Base-by-base conservation (phyloP, 2,329 filamentous ascomycete species). In the Neofusicoccum sp. region DNA sequence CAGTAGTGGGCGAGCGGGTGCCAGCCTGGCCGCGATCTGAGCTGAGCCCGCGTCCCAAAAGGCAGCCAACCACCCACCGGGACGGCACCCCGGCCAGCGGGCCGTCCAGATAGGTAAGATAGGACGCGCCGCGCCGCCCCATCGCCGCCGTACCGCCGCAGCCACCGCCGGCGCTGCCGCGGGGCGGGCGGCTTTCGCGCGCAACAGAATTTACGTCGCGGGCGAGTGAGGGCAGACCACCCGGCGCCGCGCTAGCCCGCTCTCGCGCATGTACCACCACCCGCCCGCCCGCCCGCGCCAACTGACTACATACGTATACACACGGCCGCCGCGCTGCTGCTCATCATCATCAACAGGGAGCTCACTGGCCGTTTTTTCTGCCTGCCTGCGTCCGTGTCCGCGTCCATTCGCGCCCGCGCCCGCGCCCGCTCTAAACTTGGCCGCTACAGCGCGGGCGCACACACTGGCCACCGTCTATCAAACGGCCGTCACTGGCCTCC, bases 401-500 rank as follows among this genome's bases (percentile, higher is more conserved):
- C 22, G 22, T 22, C 22, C 22, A 22, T 22, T 22, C 22, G 22
- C 22, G 22, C 22, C 22, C 22, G 22, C 22, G 22, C 22, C 22
- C 22, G 22, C 22, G 22, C 22, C 22, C 22, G 22, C 22, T 22
- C 22, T 22, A 22, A 22, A 22, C 22, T 22, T 22, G 22, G 22
- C 22, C 22, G 22, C 22, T 22, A 34, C 34, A 29, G 16, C 47
- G 49, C 36, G 49, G 49, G 49, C 49, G 8, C 16, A 36, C 52
- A 56, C 52, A 56, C 52, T 56, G 54, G 54, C 54, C 54, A 58
- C 54, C 54, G 54, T 44, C 41, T 45, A 58, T 58, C 54, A 45
- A 50, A 33, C 50, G 8, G 28, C 28, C 9, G 28, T 6, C 47
- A 58, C 54, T 34, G 39, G 37, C n/a, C 54, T 34, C 54, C 9